phyloP scores from a whole-genome alignment of 164 flowering plant genomes.

The Liriodendron chinense region DNA sequence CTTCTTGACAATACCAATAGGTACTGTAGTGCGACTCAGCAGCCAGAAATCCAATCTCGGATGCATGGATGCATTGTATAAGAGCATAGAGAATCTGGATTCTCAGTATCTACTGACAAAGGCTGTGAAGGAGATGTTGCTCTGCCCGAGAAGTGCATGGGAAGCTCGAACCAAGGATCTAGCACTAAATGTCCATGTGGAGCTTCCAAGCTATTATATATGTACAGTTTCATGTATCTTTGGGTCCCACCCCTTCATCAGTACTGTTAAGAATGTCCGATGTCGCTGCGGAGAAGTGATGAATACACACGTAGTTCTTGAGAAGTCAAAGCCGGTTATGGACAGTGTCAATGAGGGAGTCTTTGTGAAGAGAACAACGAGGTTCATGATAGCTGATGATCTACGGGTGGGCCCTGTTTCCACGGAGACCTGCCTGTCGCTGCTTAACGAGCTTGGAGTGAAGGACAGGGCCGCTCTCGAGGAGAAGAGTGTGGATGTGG shows the following conservation, averaged over 20 bases:
- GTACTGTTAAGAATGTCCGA: not conserved
- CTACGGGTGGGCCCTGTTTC: not conserved
- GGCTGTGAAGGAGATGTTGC: constrained; percentile 19
- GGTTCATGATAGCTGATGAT: not conserved
- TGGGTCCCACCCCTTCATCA: not conserved
- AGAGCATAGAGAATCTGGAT: constrained; percentile 14
- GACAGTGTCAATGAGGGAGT: not conserved
- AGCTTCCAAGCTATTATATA: not conserved
- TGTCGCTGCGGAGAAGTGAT: constrained; percentile 9
- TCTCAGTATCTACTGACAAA: not conserved
- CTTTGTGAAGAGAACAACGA: not conserved
- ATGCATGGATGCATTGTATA: constrained; percentile 16
- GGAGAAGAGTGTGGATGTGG: not conserved
- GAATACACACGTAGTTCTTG: not conserved
- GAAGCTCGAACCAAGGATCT: constrained; percentile 4
- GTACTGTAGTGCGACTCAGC: constrained; percentile 13
- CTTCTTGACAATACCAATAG: constrained; percentile 25
- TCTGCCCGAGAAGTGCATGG: not conserved
- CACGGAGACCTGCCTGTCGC: not conserved
- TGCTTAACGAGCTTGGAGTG: not conserved
- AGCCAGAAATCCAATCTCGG: constrained; percentile 8
- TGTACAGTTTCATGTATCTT: not conserved
- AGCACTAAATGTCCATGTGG: not conserved
- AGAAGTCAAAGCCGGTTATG: not conserved
- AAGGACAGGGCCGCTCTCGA: not conserved